phyloP scores from a whole-genome alignment of 352 stramenopile genomes.

The Globisporangium splendens region DNA sequence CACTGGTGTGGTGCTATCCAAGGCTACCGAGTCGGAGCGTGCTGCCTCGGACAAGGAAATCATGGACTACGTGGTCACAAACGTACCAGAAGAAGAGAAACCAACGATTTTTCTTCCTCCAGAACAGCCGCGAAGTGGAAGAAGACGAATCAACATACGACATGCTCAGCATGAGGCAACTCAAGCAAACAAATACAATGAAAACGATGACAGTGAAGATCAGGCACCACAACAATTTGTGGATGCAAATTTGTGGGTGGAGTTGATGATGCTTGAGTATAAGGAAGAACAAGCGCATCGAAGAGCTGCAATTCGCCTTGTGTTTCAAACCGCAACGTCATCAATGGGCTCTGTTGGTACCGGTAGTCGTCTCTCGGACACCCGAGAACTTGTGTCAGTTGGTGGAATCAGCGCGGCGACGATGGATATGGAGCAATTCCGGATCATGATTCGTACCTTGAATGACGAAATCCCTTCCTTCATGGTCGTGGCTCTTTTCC shows the following conservation, averaged over 20 bases:
- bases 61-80: conserved; percentile 57
- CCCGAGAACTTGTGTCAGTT: not conserved
- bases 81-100: conserved; percentile 54
- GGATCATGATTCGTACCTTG: conserved; percentile 79
- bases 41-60: conserved; percentile 61
- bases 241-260: conserved; percentile 74
- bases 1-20: conserved; percentile 68
- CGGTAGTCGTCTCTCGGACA: not conserved
- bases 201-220: conserved; percentile 15
- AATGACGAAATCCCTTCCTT: conserved; percentile 74
- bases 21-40: conserved; percentile 61
- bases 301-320: conserved; percentile 84
- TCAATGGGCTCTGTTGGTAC: not conserved
- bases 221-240: conserved; percentile 41
- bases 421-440: conserved; percentile 92
- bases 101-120: conserved; percentile 41
- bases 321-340: conserved; percentile 88
- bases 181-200: not conserved
- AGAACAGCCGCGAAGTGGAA: conserved; percentile 2
- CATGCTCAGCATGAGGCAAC: not conserved
- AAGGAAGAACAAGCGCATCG: conserved; percentile 91
- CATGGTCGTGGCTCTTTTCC: conserved; percentile 58
- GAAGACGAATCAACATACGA: conserved; percentile 6
- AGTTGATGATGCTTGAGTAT: conserved; percentile 90
- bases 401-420: conserved; percentile 21